Conservation (phyloP, 345 rosid genomes). For the Eucalyptus regnans region DNA sequence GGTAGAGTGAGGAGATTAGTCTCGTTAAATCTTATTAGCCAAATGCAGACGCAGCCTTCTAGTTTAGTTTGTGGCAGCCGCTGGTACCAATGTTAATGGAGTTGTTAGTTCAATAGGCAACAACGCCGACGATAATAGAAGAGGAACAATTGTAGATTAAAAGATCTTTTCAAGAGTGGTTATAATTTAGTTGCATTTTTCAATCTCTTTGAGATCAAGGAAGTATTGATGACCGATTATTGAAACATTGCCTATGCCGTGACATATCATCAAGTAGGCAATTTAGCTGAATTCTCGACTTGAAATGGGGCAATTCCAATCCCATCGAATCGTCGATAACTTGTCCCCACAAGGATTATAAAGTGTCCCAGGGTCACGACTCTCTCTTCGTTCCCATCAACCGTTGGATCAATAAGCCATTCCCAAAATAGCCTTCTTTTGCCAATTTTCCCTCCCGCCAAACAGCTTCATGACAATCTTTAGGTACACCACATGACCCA, state of each 20-base stretch:
- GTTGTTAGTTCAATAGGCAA: not conserved
- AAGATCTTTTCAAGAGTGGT: not conserved
- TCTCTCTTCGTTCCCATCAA: not conserved
- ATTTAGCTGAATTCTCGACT: not conserved
- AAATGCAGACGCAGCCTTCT: not conserved
- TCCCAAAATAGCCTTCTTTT: not conserved
- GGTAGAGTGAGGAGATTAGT: not conserved
- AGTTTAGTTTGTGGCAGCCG: not conserved
- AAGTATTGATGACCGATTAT: not conserved
- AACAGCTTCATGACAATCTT: not conserved
- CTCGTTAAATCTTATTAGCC: not conserved
- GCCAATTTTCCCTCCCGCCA: not conserved
- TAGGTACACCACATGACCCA: not conserved
- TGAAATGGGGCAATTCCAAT: not conserved
- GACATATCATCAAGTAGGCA: not conserved
- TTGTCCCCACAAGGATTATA: not conserved
- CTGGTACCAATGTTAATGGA: not conserved
- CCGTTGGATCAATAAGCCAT: not conserved
- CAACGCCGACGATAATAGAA: not conserved
- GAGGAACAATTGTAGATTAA: not conserved
- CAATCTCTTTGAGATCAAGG: not conserved
- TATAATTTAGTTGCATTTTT: not conserved
- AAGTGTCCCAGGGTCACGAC: not conserved
- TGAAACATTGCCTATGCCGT: not conserved
- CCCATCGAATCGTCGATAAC: not conserved